phyloP scores from a whole-genome alignment of 139 green algal genomes.

The Closterium sp. region DNA sequence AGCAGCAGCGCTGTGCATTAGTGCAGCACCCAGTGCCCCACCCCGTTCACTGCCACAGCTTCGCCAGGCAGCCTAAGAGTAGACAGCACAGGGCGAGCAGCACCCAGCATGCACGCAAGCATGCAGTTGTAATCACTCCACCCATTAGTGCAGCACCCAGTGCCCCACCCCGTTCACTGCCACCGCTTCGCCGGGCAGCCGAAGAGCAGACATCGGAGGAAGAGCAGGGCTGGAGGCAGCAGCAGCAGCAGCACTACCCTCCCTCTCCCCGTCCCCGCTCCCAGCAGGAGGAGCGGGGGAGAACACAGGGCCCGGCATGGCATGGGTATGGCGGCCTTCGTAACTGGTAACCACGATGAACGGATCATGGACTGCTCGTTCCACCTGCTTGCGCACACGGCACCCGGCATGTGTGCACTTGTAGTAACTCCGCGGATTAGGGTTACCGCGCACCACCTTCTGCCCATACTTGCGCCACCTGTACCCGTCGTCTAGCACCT shows the following conservation, averaged over 20 bases:
- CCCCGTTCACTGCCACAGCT: background rate
- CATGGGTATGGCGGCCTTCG: background rate
- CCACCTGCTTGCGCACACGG: slow-evolving; percentile 48
- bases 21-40: background rate
- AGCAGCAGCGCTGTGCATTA: too few relatives aligned
- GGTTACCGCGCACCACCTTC: slow-evolving; percentile 59
- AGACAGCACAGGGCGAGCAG: background rate
- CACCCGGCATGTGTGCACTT: slow-evolving; percentile 88
- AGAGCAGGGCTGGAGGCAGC: too few relatives aligned
- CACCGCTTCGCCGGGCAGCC: too few relatives aligned
- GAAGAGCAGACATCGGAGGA: too few relatives aligned
- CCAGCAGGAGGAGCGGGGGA: background rate
- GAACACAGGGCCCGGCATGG: slow-evolving; percentile 8
- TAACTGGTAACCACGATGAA: background rate
- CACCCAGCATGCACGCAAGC: too few relatives aligned
- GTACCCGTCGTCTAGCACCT: slow-evolving; percentile 57
- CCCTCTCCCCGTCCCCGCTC: background rate
- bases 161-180: too few relatives aligned
- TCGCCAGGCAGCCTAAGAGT: background rate
- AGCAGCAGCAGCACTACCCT: too few relatives aligned
- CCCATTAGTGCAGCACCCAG: too few relatives aligned
- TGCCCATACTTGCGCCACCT: slow-evolving; percentile 62
- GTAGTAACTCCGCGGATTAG: slow-evolving; percentile 87
- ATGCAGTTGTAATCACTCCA: too few relatives aligned
- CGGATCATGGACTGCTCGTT: background rate